A percentile compares a stretch with the other conserved stretches of the same genome.
phyloP scores from a whole-genome alignment of 768 basidiomycete species.

The Inosperma sp. region DNA sequence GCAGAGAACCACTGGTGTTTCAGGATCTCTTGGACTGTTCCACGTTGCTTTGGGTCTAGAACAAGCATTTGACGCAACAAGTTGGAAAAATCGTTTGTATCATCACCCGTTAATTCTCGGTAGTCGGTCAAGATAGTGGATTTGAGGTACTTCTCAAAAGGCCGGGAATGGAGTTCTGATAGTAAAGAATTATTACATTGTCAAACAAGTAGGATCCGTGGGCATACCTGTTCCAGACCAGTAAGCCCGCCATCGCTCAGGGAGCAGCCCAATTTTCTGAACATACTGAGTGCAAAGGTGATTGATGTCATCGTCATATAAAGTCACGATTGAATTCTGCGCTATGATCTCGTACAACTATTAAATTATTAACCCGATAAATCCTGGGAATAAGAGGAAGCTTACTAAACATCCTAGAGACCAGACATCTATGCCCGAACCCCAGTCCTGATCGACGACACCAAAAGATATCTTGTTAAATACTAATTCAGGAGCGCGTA shows the following conservation, averaged over 20 bases:
- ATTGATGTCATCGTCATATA: not conserved
- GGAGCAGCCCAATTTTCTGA: not conserved
- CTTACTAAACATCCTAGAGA: constrained; percentile 4
- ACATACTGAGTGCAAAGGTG: constrained; percentile 2
- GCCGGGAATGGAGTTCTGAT: not conserved
- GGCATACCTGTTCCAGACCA: not conserved
- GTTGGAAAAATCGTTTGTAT: not conserved
- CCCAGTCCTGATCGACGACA: constrained; percentile 2
- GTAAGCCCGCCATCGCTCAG: not conserved
- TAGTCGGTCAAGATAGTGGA: not conserved
- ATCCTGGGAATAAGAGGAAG: not conserved
- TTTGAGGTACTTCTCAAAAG: constrained; percentile 2
- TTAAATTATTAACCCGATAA: not conserved
- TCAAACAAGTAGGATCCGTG: not conserved
- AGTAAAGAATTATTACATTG: not conserved
- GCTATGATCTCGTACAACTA: constrained; percentile 12
- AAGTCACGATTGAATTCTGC: not conserved
- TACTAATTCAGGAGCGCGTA: constrained; percentile 1
- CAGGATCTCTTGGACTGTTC: constrained; percentile 1
- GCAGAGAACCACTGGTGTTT: constrained; percentile 1
- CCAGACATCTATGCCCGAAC: not conserved
- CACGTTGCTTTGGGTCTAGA: constrained; percentile 1
- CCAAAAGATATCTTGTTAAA: not conserved
- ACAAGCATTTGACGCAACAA: constrained; percentile 1
- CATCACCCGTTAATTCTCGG: constrained; percentile 1